phyloP scores from a whole-genome alignment of 495 filamentous ascomycete species.

The Trichoderma asperelloides region DNA sequence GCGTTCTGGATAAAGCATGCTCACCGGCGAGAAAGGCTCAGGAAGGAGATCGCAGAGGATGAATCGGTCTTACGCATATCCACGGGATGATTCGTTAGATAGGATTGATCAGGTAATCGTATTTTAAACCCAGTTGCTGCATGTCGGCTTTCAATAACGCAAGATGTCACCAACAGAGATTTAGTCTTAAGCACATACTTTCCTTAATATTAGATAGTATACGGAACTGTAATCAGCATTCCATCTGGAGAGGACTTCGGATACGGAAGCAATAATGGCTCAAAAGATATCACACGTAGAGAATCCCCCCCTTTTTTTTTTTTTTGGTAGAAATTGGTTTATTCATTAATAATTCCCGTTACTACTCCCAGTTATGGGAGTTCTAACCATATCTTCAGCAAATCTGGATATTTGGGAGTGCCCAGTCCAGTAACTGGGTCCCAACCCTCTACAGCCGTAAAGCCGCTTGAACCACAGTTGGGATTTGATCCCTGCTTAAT shows the following conservation, averaged over 20 bases:
- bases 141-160: no score
- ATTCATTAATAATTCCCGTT: neutral
- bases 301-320: no score
- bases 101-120: neutral
- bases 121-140: neutral
- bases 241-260: no score
- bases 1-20: constrained; percentile 29
- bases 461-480: constrained; percentile 41
- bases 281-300: no score
- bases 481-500: constrained; percentile 38
- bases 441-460: constrained; percentile 38
- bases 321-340: neutral
- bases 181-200: no score
- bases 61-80: neutral
- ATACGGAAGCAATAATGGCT: no score
- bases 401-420: neutral
- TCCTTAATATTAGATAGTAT: no score
- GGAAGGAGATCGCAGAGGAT: constrained; percentile 12
- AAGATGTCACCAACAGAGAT: no score
- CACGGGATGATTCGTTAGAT: neutral
- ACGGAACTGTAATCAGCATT: no score
- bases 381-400: neutral
- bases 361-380: neutral
- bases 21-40: constrained; percentile 30
- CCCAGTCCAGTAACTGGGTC: constrained; percentile 43